phyloP scores from a whole-genome alignment of 768 basidiomycete genomes.

The Mycena leptocephala region DNA sequence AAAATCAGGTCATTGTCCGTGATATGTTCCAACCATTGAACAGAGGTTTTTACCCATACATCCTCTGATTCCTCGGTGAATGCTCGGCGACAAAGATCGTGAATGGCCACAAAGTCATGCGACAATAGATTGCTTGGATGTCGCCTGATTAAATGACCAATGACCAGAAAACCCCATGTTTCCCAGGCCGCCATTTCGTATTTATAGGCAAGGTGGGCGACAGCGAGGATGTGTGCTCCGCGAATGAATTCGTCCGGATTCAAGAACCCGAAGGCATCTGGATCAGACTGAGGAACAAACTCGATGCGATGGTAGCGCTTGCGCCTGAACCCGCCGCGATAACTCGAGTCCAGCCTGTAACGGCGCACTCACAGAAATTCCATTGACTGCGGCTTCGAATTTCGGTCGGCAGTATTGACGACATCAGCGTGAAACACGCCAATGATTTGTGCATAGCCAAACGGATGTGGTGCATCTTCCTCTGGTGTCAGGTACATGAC shows the following conservation, averaged over 20 bases:
- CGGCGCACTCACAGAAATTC: conserved; percentile 1
- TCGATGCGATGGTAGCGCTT: background rate
- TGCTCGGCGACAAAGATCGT: too few relatives aligned
- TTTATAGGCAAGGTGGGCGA: too few relatives aligned
- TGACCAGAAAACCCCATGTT: too few relatives aligned
- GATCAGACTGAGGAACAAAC: background rate
- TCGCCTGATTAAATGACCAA: too few relatives aligned
- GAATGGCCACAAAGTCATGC: too few relatives aligned
- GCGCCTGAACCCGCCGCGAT: background rate
- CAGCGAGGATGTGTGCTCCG: too few relatives aligned
- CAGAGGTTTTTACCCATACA: too few relatives aligned
- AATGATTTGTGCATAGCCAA: conserved; percentile 40
- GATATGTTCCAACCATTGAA: too few relatives aligned
- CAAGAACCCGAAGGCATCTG: background rate
- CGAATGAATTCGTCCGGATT: conserved; percentile 9
- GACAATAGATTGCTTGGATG: too few relatives aligned
- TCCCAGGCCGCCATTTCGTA: too few relatives aligned
- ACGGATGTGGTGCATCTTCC: conserved; percentile 32
- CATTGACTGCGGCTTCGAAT: background rate
- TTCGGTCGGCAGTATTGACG: background rate
- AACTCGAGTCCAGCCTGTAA: background rate
- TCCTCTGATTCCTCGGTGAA: too few relatives aligned
- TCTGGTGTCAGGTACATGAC: conserved; percentile 41
- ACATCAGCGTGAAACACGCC: background rate
- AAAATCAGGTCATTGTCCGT: too few relatives aligned